Percentiles rank a stretch among this genome's conserved stretches.
These are phyloP conservation scores for Penicillium olsonii DNA, from an alignment of 2,329 filamentous ascomycete species.

Conservation along the genomic window DNA sequence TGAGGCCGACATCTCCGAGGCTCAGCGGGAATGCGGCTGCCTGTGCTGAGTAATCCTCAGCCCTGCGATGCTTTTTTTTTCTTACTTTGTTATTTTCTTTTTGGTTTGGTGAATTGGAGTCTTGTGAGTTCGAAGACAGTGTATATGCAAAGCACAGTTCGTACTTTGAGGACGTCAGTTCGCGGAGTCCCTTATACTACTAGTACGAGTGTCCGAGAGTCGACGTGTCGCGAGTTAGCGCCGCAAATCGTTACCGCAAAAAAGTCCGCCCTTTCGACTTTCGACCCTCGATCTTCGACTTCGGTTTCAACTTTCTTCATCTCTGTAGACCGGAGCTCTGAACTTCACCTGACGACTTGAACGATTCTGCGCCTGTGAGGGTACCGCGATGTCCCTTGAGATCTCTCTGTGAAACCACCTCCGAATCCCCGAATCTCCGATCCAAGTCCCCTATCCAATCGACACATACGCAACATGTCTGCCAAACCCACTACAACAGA, in stretches of 20 bases:
- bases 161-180: too few relatives aligned
- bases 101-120: too few relatives aligned
- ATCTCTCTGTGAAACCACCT: neutral
- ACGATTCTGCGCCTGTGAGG: constrained; percentile 2
- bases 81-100: too few relatives aligned
- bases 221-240: constrained; percentile 8
- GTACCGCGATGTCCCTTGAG: constrained; percentile 19
- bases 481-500: constrained; percentile 29
- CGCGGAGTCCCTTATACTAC: neutral
- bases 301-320: neutral
- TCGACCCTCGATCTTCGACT: neutral
- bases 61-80: too few relatives aligned
- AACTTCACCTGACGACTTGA: constrained; percentile 4
- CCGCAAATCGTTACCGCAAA: constrained; percentile 4
- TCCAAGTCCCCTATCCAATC: constrained; percentile 12
- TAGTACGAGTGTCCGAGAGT: neutral
- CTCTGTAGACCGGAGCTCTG: neutral
- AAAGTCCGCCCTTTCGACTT: constrained; percentile 1
- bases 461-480: constrained; percentile 25
- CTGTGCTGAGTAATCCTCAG: constrained; percentile 28
- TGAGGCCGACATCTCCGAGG: neutral
- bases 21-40: constrained; percentile 22
- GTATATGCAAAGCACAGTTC: too few relatives aligned
- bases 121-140: too few relatives aligned
- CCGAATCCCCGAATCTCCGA: constrained; percentile 3